A percentile compares a stretch with the other conserved stretches of the same genome.
These are phyloP conservation scores for Xerocomus brunneocitrinus DNA, from an alignment of 768 basidiomycete genomes.

Conservation along the genomic window DNA sequence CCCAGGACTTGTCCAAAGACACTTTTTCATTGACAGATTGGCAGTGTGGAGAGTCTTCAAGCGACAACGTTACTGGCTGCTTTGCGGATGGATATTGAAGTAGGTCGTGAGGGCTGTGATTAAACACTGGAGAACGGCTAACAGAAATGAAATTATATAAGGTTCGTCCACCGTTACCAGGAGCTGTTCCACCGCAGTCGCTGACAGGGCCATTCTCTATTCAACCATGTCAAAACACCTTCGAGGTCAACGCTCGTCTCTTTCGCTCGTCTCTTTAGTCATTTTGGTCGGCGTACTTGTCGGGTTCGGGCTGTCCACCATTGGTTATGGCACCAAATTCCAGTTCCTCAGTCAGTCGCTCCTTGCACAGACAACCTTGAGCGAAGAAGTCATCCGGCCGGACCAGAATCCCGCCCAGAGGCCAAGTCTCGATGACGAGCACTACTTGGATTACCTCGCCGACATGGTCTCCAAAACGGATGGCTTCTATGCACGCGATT, in stretches of 20 bases:
- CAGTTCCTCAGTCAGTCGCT: background rate
- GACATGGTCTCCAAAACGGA: constrained; percentile 27
- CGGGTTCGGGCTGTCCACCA: constrained; percentile 24
- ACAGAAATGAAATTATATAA: too few relatives aligned
- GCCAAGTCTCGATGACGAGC: constrained; percentile 9
- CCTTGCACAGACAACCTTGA: constrained; percentile 8
- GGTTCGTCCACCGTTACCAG: too few relatives aligned
- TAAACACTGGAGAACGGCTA: too few relatives aligned
- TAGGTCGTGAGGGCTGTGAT: too few relatives aligned
- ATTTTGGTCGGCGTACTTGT: constrained; percentile 26
- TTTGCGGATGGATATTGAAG: too few relatives aligned
- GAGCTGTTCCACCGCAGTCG: background rate
- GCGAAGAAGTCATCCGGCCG: constrained; percentile 11
- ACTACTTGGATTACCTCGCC: constrained; percentile 24
- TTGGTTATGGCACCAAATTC: constrained; percentile 11
- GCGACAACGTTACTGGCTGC: too few relatives aligned
- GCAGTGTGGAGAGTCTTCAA: too few relatives aligned
- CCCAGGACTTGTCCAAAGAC: too few relatives aligned
- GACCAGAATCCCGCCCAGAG: constrained; percentile 1
- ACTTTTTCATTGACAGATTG: too few relatives aligned
- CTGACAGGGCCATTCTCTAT: too few relatives aligned
- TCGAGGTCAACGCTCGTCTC: background rate
- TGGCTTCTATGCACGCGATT: constrained; percentile 44
- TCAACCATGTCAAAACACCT: constrained; percentile 6
- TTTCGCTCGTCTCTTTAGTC: constrained; percentile 15